Evolutionary conservation across 345 rosid species (phyloP).

Genomic region (Citrus sinensis): DNA sequence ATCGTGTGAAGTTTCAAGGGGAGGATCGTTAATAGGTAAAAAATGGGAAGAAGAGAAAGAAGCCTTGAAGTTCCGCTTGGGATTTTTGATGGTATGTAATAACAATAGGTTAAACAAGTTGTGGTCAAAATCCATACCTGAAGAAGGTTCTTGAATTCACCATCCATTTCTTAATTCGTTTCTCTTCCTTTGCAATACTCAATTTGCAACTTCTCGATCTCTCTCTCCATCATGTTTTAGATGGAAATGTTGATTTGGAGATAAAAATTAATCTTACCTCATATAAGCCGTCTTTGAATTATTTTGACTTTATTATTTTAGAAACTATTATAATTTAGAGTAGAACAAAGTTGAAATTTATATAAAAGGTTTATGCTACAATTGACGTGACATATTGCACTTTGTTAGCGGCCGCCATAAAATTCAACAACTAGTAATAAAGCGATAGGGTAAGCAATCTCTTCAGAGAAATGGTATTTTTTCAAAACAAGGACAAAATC

Average conservation of each 20-base stretch:
- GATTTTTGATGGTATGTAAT: slow-evolving; percentile 37
- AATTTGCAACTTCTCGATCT: not conserved
- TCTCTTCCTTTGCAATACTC: not conserved
- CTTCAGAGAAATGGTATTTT: too few species aligned
- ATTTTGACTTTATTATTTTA: not conserved
- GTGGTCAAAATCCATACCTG: slow-evolving; percentile 45
- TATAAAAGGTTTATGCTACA: too few species aligned
- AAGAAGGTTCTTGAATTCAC: slow-evolving; percentile 29
- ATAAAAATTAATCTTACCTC: not conserved
- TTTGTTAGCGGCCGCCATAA: too few species aligned
- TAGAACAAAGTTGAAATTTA: too few species aligned
- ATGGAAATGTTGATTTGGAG: not conserved
- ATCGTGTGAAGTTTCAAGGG: slow-evolving; percentile 41
- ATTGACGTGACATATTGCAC: too few species aligned
- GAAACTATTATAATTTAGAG: too few species aligned
- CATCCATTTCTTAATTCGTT: slow-evolving; percentile 16
- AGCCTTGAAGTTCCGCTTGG: slow-evolving; percentile 44
- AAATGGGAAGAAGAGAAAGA: slow-evolving; percentile 50
- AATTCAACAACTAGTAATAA: too few species aligned
- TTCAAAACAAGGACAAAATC: too few species aligned
- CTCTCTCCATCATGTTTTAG: not conserved
- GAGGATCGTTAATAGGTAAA: slow-evolving; percentile 44
- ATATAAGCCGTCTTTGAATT: not conserved
- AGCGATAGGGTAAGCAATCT: too few species aligned
- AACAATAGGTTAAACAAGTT: slow-evolving; percentile 43